Conservation (phyloP, 345 rosid genomes). For the Punica granatum region DNA sequence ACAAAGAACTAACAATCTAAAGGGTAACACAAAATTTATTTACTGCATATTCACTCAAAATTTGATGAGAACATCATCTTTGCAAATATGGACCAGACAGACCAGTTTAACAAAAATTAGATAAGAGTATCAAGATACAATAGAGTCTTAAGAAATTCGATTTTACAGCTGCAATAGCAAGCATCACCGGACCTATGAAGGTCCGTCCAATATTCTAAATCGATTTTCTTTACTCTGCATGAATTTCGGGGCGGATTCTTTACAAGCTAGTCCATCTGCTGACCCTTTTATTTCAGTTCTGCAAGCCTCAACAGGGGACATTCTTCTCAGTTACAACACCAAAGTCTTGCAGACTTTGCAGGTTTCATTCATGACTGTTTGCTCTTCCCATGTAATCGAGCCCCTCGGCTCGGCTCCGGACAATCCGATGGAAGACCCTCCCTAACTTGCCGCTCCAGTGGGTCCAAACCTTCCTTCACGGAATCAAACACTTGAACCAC, state of each 20-base stretch:
- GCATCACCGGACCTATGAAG: neutral
- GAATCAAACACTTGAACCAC: constrained; percentile 39
- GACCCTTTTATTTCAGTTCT: constrained; percentile 3
- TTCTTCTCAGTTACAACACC: neutral
- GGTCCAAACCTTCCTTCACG: constrained; percentile 61
- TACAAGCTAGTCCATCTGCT: neutral
- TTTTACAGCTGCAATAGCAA: neutral
- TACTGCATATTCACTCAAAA: constrained; percentile 4
- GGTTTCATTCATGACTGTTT: constrained; percentile 21
- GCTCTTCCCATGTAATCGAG: constrained; percentile 54
- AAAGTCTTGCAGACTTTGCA: neutral
- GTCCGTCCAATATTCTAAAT: constrained; percentile 3
- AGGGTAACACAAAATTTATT: neutral
- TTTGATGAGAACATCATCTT: neutral
- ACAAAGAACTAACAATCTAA: neutral
- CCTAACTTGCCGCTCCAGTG: constrained; percentile 75
- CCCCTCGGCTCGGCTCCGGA: constrained; percentile 70
- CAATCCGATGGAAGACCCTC: constrained; percentile 81
- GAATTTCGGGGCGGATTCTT: neutral
- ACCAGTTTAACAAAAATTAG: neutral
- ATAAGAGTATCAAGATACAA: neutral
- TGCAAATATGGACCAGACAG: neutral
- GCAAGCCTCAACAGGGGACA: neutral
- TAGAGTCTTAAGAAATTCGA: neutral
- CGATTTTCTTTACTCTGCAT: neutral